A percentile compares a stretch with the other conserved stretches of the same genome.
Conservation (phyloP, 768 basidiomycete species). For the Naganishia vaughanmartiniae region DNA sequence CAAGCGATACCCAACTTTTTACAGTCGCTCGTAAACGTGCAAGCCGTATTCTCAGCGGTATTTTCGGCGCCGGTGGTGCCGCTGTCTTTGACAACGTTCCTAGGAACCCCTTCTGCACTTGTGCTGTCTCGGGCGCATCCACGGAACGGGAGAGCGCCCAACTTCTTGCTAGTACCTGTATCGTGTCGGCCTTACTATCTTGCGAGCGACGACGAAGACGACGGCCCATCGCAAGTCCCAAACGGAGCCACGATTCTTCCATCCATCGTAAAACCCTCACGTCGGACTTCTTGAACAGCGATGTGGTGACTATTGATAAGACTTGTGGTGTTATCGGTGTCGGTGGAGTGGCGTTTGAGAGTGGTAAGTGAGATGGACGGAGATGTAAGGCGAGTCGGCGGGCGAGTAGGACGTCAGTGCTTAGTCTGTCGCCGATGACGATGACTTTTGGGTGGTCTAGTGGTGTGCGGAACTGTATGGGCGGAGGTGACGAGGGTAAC, state of each 20-base stretch:
- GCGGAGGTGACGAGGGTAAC: not conserved
- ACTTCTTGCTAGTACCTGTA: not conserved
- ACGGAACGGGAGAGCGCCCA: not conserved
- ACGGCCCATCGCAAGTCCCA: constrained; percentile 16
- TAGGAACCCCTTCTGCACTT: not conserved
- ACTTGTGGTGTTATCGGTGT: constrained; percentile 24
- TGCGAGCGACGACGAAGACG: not conserved
- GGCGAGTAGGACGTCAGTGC: constrained; percentile 86
- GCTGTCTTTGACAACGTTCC: not conserved
- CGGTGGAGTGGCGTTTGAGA: not conserved
- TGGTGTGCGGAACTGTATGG: too few species aligned
- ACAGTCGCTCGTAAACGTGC: not conserved
- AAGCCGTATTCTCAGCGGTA: not conserved
- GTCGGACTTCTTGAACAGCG: constrained; percentile 43
- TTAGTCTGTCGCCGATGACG: constrained; percentile 84
- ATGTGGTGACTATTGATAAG: constrained; percentile 49
- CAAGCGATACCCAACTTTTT: not conserved
- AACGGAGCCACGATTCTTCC: constrained; percentile 39
- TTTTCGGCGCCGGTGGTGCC: not conserved
- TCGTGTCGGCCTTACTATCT: not conserved
- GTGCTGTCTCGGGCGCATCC: not conserved
- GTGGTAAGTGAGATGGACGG: not conserved
- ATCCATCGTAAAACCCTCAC: constrained; percentile 46
- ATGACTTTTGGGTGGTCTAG: constrained; percentile 59
- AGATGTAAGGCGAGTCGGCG: constrained; percentile 57